Evolutionary conservation across 306 rosid genomes (phyloP).

Genomic region (Quercus cerris): DNA sequence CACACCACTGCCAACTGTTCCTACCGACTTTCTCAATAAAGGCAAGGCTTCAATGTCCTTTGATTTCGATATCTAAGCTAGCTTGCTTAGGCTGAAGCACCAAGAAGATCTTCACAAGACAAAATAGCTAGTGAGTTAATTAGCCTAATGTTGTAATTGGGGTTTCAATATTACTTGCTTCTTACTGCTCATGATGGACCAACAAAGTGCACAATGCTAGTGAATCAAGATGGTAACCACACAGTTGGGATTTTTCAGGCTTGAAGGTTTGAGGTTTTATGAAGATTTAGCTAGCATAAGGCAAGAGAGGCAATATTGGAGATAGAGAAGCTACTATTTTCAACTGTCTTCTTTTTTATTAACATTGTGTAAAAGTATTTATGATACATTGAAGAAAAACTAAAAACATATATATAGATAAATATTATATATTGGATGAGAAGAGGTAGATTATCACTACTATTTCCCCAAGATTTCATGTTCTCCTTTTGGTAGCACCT

Average conservation of each 20-base stretch:
- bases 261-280: conserved; percentile 1
- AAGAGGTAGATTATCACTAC: conserved; percentile 5
- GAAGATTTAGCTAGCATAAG: background rate
- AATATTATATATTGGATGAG: conserved; percentile 9
- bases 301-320: conserved; percentile 4
- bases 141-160: background rate
- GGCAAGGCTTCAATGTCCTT: conserved; percentile 38
- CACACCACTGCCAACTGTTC: conserved; percentile 28
- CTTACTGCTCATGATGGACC: background rate
- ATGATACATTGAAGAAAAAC: background rate
- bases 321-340: background rate
- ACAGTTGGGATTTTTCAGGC: background rate
- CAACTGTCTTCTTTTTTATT: conserved; percentile 14
- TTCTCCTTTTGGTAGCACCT: background rate
- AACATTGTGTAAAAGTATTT: conserved; percentile 29
- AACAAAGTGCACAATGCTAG: background rate
- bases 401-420: conserved; percentile 7
- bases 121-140: background rate
- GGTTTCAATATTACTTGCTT: background rate
- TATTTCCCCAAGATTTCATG: conserved; percentile 14
- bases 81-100: too few relatives aligned
- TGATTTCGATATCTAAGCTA: conserved; percentile 30
- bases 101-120: background rate
- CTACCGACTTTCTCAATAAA: conserved; percentile 32
- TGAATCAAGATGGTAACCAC: background rate